These are phyloP conservation scores for Periconia digitata DNA, from an alignment of 2,329 filamentous ascomycete genomes.

Conservation along the genomic window DNA sequence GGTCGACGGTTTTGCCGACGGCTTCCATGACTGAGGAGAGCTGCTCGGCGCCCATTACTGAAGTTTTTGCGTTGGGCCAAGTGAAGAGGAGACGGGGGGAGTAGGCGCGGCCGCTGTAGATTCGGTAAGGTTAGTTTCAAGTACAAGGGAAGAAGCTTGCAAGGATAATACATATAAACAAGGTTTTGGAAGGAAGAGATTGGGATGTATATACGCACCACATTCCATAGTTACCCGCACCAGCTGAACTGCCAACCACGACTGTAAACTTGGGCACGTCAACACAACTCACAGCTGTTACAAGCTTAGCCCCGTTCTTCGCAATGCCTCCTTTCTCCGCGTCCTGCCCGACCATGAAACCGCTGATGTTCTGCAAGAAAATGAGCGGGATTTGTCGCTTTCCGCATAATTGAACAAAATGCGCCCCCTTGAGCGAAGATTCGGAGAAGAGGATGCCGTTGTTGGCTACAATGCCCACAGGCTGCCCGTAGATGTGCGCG, in stretches of 20 bases:
- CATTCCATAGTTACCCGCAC: constrained; percentile 98
- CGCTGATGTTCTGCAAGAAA: constrained; percentile 94
- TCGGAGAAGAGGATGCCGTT: constrained; percentile 93
- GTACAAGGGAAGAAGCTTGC: not conserved
- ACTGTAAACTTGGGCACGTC: constrained; percentile 97
- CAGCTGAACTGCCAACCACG: constrained; percentile 89
- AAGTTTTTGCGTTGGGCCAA: constrained; percentile 96
- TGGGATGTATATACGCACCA: constrained; percentile 54
- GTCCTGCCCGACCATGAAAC: constrained; percentile 96
- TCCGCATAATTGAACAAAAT: constrained; percentile 93
- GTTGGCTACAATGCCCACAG: constrained; percentile 91
- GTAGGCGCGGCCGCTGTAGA: constrained; percentile 76
- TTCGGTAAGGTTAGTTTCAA: not conserved
- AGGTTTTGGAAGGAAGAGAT: not conserved
- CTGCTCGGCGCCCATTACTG: constrained; percentile 95
- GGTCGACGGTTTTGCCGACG: constrained; percentile 81
- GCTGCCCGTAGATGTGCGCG: constrained; percentile 84
- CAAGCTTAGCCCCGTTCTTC: constrained; percentile 96
- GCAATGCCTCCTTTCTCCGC: constrained; percentile 94
- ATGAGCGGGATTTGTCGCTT: constrained; percentile 87
- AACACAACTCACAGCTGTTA: constrained; percentile 91
- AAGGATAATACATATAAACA: not conserved
- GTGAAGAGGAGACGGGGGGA: constrained; percentile 90
- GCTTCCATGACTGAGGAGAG: constrained; percentile 91
- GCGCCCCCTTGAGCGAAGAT: constrained; percentile 87